Evolutionary conservation across 345 rosid genomes (phyloP), one percentile per base, ranked within the genome.

Genomic region (Boechera stricta): DNA sequence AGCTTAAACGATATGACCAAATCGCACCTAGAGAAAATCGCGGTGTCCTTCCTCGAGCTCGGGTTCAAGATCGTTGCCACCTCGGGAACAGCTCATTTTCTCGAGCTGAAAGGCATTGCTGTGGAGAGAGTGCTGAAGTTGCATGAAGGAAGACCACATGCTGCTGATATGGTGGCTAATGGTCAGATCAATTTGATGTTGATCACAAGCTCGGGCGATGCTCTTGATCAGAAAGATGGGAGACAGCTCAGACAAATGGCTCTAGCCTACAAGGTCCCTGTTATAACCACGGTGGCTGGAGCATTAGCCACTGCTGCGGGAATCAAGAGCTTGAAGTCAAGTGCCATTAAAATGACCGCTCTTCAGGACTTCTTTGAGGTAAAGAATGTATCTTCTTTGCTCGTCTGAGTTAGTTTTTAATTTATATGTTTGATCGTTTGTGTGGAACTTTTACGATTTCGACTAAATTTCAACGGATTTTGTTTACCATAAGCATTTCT

Each of bases 91-190:
- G 98, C 98, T 64, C 92, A 83, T 55, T 87, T 90, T 67, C 88
- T 95, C 59, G 91, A 91, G 71, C 78, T 91, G 54, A 87, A 89
- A 77, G 93, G 91, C 36, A 84, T 93, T 28, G 85, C 88, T 0
- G 92, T 83, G 61, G 97, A 95, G 73, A 74, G 86, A 71, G 96
- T 93, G 76, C 82, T 95, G 80, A 95, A 95, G 86, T 52, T 95
- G 91, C 98, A 95, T 5, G 96, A 93, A 79, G 99, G 98, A 39
- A 79, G 96, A 38, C 99, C 97, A 45, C 92, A 95, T 83, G 96
- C 96, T 54, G 99, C 94, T 63, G 99, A 95, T 81, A 87, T 91
- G 96, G 82, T 95, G 65, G 92, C 98, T 32, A 95, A 91, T 52
- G 97, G 98, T 51, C 90, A 90, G 53, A 87, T 95, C 73, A 96